Base-by-base conservation (phyloP, 2,329 filamentous ascomycete species). In the Colletotrichum horii region DNA sequence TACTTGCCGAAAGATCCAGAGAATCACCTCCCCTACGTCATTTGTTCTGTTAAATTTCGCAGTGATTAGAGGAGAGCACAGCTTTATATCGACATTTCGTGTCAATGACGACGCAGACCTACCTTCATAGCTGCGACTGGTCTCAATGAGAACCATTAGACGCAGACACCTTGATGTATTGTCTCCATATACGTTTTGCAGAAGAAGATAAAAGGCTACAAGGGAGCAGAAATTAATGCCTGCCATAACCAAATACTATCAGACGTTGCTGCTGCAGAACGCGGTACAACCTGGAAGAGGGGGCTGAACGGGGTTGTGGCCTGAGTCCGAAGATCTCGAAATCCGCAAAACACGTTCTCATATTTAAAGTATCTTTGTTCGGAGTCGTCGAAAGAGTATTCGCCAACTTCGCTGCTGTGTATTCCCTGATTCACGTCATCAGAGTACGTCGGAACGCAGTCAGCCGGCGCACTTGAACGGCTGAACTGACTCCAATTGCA, bases 361-460 rank as follows among this genome's bases (percentile, higher is more conserved):
- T n/a, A 48, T 2, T 12, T 0, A 48, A n/a, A 2, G 4, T 7
- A n/a, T 12, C 9, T 1, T 1, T 22, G 0, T 48, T 3, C 2
- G 4, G 43, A 14, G n/a, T 48, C 0, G 2, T 48, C 43, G 11
- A 0, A 8, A 48, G 43, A 48, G 43, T 14, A 48, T 48, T 48
- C 1, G 11, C 0, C 2, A 48, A 1, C n/a, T 22, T 48, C 43
- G 11, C 43, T 48, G 11, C 43, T 48, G 1, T 0, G 19, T 48
- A 48, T n/a, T 48, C 9, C 1, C 0, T n/a, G 38, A n/a, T 48
- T n/a, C 0, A 2, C 5, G 1, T 2, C 8, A 0, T 48, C 5
- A n/a, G 0, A 48, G 19, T 11, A 48, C 38, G 38, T n/a, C 19
- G 0, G 38, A 9, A 0, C 9, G n/a, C 0, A 11, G 19, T 12